Evolutionary conservation across 140 eudicot species (phyloP), one percentile per base, ranked within the genome.

Genomic region (Flaveria floridana): DNA sequence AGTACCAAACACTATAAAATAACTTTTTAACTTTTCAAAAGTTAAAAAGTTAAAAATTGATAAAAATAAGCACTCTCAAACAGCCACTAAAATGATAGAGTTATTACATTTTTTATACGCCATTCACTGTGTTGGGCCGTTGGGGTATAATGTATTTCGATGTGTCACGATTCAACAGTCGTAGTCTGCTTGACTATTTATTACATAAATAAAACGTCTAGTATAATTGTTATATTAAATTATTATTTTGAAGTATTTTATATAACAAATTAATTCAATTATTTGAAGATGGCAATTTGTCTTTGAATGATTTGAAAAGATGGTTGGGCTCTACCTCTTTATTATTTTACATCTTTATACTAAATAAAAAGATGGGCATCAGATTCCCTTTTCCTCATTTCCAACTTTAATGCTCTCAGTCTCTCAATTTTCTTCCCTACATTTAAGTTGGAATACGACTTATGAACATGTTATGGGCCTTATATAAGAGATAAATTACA

Each of bases 401-500:
- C 76, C 71, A 57, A 19, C 30, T 67, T 57, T 9, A 80, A 41
- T 74, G 66, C 65, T 56, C 64, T 44, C 16, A 44, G 10, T 48
- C 65, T 46, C 70, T 44, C 16, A 56, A 20, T 30, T 74, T 80
- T 73, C 74, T 71, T 71, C 19, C 69, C 55, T 25, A 14, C 74
- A 30, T 72, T 51, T 7, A 72, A 23, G 42, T 21, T 72, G 52
- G 14, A 14, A 16, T 9, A 48, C 56, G 16, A 47, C 42, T 12
- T 73, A 73, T 20, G 44, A 70, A 57, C 71, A 80, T 74, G 67
- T 39, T 34, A 44, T 30, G 78, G 79, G 47, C 75, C 74, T 10
- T 37, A 4, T 65, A 12, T 37, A 19, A 64, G 52, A 65, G 2
- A 46, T 18, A 71, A 11, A 3, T 37, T 5, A 14, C 14, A 48